Base-by-base conservation (phyloP, 306 rosid genomes). In the Clitoria ternatea region DNA sequence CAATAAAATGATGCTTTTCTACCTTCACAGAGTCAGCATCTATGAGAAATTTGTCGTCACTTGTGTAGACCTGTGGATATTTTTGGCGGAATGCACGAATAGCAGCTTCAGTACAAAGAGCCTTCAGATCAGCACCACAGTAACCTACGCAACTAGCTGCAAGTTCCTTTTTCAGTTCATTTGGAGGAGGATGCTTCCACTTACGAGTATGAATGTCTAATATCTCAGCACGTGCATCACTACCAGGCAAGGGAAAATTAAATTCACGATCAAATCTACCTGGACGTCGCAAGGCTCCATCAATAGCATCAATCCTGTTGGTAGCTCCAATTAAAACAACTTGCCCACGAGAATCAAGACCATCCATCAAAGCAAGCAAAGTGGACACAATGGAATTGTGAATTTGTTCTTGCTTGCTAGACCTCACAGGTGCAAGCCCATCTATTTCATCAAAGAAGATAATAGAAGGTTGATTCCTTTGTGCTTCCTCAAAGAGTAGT, bases 341-440 rank as follows among this genome's bases (percentile, higher is more conserved):
- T 81, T 94, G 99, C 30, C 99, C 99, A 42, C 99, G 97, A 74
- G 99, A 94, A 75, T 94, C 99, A 77, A 94, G 97, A 66, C 99
- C 99, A 79, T 94, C 99, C 99, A 94, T 94, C 85, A 94, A 74
- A 71, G 99, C 99, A 87, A 94, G 99, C 91, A 94, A 80, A 24
- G 99, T 94, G 66, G 99, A 94, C 57, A 94, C 99, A 61, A 94
- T 94, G 67, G 99, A 94, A 85, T 94, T 94, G 79, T 94, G 99
- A 80, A 91, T 94, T 82, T 94, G 99, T 70, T 94, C 99, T 83
- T 89, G 96, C 85, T 94, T 94, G 86, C 99, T 94, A 70, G 97
- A 94, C 72, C 99, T 85, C 80, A 94, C 99, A 39, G 99, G 99
- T 71, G 99, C 99, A 42, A 94, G 96, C 29, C 99, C 99, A 75